A percentile compares a stretch with the other conserved stretches of the same genome.
phyloP scores from a whole-genome alignment of 257 asterid species.

The Voacanga thouarsii region DNA sequence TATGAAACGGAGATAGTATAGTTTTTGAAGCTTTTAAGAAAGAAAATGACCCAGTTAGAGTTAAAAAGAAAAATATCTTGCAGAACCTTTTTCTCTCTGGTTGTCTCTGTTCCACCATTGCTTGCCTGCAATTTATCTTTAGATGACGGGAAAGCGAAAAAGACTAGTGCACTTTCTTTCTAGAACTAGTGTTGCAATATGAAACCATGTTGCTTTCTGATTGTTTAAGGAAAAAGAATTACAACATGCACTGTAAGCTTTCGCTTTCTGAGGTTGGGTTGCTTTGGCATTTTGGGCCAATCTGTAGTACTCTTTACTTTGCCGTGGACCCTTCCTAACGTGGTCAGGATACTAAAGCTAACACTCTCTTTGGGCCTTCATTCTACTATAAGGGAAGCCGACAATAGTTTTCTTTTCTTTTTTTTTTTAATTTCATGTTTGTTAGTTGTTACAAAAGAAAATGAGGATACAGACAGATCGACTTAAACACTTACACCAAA shows the following conservation, averaged over 20 bases:
- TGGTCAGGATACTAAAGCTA: too few relatives aligned
- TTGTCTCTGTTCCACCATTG: neutral
- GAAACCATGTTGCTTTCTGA: neutral
- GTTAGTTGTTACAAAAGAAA: too few relatives aligned
- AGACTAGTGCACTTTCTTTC: neutral
- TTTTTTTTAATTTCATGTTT: too few relatives aligned
- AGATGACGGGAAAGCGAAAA: neutral
- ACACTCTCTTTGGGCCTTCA: too few relatives aligned
- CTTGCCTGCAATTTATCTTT: neutral
- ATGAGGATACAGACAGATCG: too few relatives aligned
- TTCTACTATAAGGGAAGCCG: too few relatives aligned
- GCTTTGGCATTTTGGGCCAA: conserved; percentile 24
- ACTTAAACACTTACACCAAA: too few relatives aligned
- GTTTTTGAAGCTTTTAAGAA: conserved; percentile 16
- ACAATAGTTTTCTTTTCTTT: too few relatives aligned
- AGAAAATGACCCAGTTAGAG: conserved; percentile 18
- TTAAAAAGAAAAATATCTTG: conserved; percentile 31
- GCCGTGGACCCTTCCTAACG: neutral
- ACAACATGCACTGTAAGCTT: conserved; percentile 20
- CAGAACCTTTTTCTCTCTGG: conserved; percentile 34
- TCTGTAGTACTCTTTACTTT: neutral
- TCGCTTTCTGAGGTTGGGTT: conserved; percentile 32
- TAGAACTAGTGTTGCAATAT: neutral
- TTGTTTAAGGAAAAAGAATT: neutral
- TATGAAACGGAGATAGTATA: too few relatives aligned